Evolutionary conservation across 202 grass and related monocot species (phyloP), one percentile per base, ranked within the genome.

Genomic region (Brachypodium distachyon): DNA sequence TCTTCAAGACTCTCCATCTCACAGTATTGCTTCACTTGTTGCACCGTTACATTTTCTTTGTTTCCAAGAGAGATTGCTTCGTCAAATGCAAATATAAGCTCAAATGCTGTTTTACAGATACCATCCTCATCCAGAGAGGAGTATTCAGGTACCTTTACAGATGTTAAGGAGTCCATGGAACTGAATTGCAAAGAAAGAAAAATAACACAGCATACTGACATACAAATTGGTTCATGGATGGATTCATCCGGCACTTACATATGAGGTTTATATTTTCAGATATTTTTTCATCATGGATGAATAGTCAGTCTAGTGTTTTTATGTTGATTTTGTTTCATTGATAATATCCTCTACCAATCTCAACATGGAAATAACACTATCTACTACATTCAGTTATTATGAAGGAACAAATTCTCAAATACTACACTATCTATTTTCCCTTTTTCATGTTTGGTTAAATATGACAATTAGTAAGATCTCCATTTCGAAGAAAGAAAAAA

Each of bases 11-110:
- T 96, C 84, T 92, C 87, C 93, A 96, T 96, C 79, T 96, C 84
- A 74, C 93, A 96, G 65, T 96, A 96, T 81, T 96, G 89, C 80
- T 92, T 96, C 27, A 96, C 93, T 83, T 96, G 93, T 32, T 88
- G 74, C 52, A 90, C 73, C 19, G 93, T 96, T 41, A 96, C 77
- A 83, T 90, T 96, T 81, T 96, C 92, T 49, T 96, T 92, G 61
- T 96, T 85, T 32, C 87, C 93, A 46, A 96, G 84, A 70, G 89
- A 96, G 53, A 92, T 92, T 67, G 89, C 87, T 60, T 92, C 84
- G 19, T 96, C 93, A 28, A 92, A 92, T 77, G 93, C 93, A 85
- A 96, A 96, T 29, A 96, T 89, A 56, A 96, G 77, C 76, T 96
- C 87, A 87, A 92, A 92, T 59, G 89, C 83, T 61, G 72, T 83